Evolutionary conservation across 257 asterid genomes (phyloP).

Genomic region (Eustoma russellianum): DNA sequence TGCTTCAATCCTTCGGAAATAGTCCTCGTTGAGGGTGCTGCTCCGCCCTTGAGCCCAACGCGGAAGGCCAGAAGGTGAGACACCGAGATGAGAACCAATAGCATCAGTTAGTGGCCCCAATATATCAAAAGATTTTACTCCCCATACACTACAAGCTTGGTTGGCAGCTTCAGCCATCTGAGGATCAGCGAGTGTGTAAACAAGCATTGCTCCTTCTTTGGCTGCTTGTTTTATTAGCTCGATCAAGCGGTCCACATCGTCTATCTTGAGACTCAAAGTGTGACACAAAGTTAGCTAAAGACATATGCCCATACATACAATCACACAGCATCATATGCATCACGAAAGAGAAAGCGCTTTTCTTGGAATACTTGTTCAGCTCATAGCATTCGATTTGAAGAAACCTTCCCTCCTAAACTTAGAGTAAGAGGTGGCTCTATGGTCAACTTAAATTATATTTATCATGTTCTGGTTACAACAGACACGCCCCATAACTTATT

Average conservation of each 20-base stretch:
- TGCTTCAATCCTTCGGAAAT: slow-evolving; percentile 81
- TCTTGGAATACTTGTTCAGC: too few relatives aligned
- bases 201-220: slow-evolving; percentile 77
- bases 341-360: too few relatives aligned
- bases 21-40: slow-evolving; percentile 58
- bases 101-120: slow-evolving; percentile 84
- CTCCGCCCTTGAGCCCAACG: slow-evolving; percentile 82
- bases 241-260: slow-evolving; percentile 65
- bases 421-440: too few relatives aligned
- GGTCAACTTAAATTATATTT: too few relatives aligned
- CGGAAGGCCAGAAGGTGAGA: slow-evolving; percentile 85
- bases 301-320: background rate
- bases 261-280: slow-evolving; percentile 34
- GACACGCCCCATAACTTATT: too few relatives aligned
- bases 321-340: background rate
- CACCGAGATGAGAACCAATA: slow-evolving; percentile 72
- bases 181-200: slow-evolving; percentile 79
- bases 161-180: slow-evolving; percentile 72
- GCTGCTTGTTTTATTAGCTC: slow-evolving; percentile 83
- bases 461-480: too few relatives aligned
- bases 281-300: slow-evolving; percentile 2
- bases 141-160: slow-evolving; percentile 85
- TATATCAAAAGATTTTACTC: slow-evolving; percentile 63
- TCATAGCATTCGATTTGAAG: too few relatives aligned
- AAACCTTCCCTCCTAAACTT: too few relatives aligned